Evolutionary conservation across 257 asterid species (phyloP), one percentile per base, ranked within the genome.

Genomic region (Datura wrightii): DNA sequence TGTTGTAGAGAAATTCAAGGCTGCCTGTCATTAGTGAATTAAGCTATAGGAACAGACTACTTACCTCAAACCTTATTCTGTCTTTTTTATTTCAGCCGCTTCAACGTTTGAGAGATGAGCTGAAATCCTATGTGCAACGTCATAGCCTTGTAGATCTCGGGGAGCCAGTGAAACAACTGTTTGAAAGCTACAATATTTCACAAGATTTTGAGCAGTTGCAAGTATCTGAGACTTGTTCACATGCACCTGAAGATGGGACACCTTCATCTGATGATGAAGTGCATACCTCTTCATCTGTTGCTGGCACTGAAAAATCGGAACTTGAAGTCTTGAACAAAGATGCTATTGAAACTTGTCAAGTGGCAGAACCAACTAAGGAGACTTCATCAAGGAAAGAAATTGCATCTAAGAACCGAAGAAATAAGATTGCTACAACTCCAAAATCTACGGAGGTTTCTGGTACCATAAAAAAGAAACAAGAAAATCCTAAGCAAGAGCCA

Each of bases 101-200:
- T 18, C 97, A 92, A 83, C 90, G 91, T 83, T 86, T 94, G 88
- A 91, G 90, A 62, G 97, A 93, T 8, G 98, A 94, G 89, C 90
- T 96, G 41, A 94, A 89, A 88, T 85, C 92, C 24, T 96, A 94
- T 79, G 89, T 85, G 66, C 93, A 86, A 3, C 89, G 90, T 8
- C 89, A 94, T 85, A 85, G 86, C 89, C 92, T 93, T 62, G 82
- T 92, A 11, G 92, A 87, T 60, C 89, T 90, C 13, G 93, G 90
- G 66, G 97, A 90, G 80, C 67, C 88, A 11, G 86, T 90, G 87
- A 96, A 92, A 84, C 94, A 91, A 84, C 85, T 96, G 79, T 89
- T 90, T 31, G 94, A 93, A 83, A 83, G 89, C 90, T 96, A 96
- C 74, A 90, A 90, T 84, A 92, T 94, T 18, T 48, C 85, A n/a